Evolutionary conservation across 352 stramenopile species (phyloP), one percentile per base, ranked within the genome.

Genomic region (Pythium chondricola): DNA sequence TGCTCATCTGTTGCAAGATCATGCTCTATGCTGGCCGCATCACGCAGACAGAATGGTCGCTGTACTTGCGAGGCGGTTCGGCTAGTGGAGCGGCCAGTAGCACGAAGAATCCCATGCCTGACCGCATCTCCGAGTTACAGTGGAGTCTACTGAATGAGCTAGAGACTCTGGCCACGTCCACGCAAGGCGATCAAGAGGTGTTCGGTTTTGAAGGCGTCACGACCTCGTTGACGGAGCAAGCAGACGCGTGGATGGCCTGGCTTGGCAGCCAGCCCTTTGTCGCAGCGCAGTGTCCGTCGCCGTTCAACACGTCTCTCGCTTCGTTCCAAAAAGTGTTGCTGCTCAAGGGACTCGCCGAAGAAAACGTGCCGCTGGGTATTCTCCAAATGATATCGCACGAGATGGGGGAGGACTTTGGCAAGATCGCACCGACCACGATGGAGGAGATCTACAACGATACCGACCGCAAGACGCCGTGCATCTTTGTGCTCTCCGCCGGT

Each of bases 1-100:
- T 95, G 56, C 78, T 97, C 33, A 97, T 98, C 35, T 97, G 85
- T 67, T 96, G 95, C 65, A 91, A 97, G 62, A 98, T 98, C 52
- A 64, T 97, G 52, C 63, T 95, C 10, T 58, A 97, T 55, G 65
- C 76, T 0, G 73, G 70, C 9, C 71, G 77, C 32, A 93, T 95
- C 46, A 71, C 71, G 18, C 17, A 50, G 2, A 53, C 51, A 8
- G 91, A 97, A 59, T 98, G 93, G 86, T 90, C 71, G 7, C 63
- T 97, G 9, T 96, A 97, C 37, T 62, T 97, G 5, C 74, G 89
- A 11, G 90, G 90, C 18, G 49, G 44, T 18, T 48, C 50, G 0
- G 44, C 57, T 20, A 56, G 35, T 0, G 62, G 65, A 18, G 57
- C 63, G 0, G 59, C 54, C 1, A 41, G 22, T 0, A 54, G 71